phyloP scores from a whole-genome alignment of 805 yeast genomes.

The Barnettozyma pratensis region DNA sequence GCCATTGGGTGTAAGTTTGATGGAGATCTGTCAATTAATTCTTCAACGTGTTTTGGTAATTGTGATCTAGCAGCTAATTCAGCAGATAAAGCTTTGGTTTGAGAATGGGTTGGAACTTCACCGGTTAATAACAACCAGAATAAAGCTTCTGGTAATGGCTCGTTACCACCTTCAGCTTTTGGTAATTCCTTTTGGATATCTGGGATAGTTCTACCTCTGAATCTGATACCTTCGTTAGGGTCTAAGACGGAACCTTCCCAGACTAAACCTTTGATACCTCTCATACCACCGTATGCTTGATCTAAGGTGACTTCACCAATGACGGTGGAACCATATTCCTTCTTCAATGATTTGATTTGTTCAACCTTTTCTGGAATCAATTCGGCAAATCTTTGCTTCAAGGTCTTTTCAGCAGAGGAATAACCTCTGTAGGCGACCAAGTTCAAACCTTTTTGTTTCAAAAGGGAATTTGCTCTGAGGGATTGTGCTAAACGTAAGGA shows the following conservation, averaged over 20 bases:
- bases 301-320: constrained; percentile 72
- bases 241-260: constrained; percentile 89
- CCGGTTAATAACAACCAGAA: constrained; percentile 84
- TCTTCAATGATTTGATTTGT: constrained; percentile 78
- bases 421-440: constrained; percentile 22
- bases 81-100: constrained; percentile 64
- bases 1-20: constrained; percentile 84
- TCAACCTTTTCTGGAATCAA: constrained; percentile 88
- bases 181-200: constrained; percentile 72
- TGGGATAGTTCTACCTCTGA: constrained; percentile 81
- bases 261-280: constrained; percentile 80
- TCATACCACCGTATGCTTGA: constrained; percentile 89
- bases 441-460: constrained; percentile 9
- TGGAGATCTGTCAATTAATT: constrained; percentile 69
- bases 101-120: constrained; percentile 70
- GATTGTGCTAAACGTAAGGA: constrained; percentile 11
- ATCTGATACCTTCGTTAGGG: constrained; percentile 81
- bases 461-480: constrained; percentile 2
- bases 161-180: constrained; percentile 60
- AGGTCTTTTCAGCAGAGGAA: constrained; percentile 44
- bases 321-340: constrained; percentile 74
- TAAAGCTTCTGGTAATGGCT: constrained; percentile 73
- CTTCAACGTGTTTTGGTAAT: constrained; percentile 73
- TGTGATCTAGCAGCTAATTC: constrained; percentile 77
- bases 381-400: constrained; percentile 93